A percentile compares a stretch with the other conserved stretches of the same genome.
These are phyloP conservation scores for Acorus gramineus DNA, from an alignment of 106 monocot species.

Conservation along the genomic window DNA sequence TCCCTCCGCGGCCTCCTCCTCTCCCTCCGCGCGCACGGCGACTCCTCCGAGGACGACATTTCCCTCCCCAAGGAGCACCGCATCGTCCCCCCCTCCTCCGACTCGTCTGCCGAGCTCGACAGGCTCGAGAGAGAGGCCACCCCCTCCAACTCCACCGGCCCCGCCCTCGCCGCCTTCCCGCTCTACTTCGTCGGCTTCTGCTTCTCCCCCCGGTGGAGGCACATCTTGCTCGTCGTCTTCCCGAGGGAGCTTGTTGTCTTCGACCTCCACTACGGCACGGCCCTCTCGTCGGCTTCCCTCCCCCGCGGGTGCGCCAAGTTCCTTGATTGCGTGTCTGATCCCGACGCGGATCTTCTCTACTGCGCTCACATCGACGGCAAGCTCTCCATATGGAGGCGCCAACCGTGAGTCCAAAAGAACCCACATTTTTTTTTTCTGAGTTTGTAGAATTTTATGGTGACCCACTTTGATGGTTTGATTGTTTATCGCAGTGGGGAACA, in stretches of 20 bases:
- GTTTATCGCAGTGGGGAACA: conserved; percentile 66
- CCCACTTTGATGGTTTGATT: not conserved
- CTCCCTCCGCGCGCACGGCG: conserved; percentile 40
- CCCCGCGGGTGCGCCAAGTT: conserved; percentile 78
- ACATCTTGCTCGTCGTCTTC: conserved; percentile 51
- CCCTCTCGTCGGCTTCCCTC: conserved; percentile 33
- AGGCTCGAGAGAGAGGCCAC: conserved; percentile 42
- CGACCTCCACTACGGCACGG: conserved; percentile 66
- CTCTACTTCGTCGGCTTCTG: conserved; percentile 32
- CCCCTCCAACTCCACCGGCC: conserved; percentile 19
- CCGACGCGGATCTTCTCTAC: conserved; percentile 64
- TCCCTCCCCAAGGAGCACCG: conserved; percentile 51
- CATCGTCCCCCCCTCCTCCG: conserved; percentile 19
- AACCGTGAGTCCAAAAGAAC: conserved; percentile 43
- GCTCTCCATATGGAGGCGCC: conserved; percentile 86
- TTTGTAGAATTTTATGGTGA: not conserved
- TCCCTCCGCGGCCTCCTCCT: conserved; percentile 77
- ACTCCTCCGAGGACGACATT: conserved; percentile 13
- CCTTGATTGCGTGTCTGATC: conserved; percentile 66
- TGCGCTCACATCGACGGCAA: conserved; percentile 86
- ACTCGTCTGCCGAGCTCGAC: conserved; percentile 30
- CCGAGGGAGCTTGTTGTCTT: conserved; percentile 78
- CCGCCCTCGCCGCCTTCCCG: conserved; percentile 57
- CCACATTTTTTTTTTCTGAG: not conserved
- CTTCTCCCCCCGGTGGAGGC: conserved; percentile 86